These are phyloP conservation scores for Petunia hybrid DNA, from an alignment of 305 asterid species.

Conservation along the genomic window DNA sequence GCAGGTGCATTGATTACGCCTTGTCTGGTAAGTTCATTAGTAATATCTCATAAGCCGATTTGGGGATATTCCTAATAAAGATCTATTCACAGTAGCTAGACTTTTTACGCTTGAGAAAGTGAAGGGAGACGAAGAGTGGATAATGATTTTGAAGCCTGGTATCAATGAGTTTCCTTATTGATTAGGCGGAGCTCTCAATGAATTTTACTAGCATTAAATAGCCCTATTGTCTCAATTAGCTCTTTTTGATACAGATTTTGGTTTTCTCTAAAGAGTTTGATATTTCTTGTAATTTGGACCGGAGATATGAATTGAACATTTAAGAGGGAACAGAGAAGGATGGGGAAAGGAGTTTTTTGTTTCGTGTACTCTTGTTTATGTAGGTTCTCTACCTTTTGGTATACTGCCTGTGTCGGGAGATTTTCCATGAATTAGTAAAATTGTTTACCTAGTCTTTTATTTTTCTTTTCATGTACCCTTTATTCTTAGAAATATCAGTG, in stretches of 20 bases:
- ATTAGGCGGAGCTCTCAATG: too few species aligned
- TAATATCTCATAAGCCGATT: conserved; percentile 1
- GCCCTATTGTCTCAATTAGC: not conserved
- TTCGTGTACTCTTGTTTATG: conserved; percentile 2
- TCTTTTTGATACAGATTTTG: not conserved
- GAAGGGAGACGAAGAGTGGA: not conserved
- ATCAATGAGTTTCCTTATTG: not conserved
- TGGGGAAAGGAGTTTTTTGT: not conserved
- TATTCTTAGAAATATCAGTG: not conserved
- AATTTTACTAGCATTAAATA: not conserved
- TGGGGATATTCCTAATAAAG: not conserved
- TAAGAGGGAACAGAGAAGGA: not conserved
- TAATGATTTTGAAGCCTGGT: conserved; percentile 18
- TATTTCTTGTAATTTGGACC: not conserved
- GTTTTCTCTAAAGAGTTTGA: not conserved
- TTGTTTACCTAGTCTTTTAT: not conserved
- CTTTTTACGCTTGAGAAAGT: not conserved
- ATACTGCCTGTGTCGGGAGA: not conserved
- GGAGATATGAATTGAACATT: not conserved
- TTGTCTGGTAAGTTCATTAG: conserved; percentile 18
- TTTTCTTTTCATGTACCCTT: not conserved
- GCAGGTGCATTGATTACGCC: not conserved
- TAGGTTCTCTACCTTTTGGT: not conserved
- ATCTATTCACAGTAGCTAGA: conserved; percentile 3
- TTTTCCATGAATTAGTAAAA: not conserved